A percentile compares a stretch with the other conserved stretches of the same genome.
These are phyloP conservation scores for Berberis vulgaris DNA, from an alignment of 164 flowering plant species.

Conservation along the genomic window DNA sequence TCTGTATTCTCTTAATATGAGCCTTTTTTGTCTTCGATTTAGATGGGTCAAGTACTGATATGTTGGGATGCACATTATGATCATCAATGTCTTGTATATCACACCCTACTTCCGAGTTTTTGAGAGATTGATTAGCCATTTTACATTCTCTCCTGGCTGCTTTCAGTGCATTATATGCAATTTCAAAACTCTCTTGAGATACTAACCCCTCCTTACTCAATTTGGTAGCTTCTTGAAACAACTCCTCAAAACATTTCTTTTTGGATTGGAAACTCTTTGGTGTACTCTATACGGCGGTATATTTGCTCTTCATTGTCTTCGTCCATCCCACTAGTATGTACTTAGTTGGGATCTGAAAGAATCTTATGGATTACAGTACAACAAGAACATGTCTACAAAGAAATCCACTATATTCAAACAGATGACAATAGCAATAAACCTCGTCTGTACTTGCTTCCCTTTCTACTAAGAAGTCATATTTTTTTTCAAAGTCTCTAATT, in stretches of 20 bases:
- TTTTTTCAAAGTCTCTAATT: too few relatives aligned
- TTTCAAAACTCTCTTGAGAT: conserved; percentile 7
- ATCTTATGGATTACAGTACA: conserved; percentile 21
- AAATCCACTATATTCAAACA: conserved; percentile 8
- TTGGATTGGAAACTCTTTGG: neutral
- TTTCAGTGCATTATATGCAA: neutral
- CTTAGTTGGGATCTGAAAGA: conserved; percentile 3
- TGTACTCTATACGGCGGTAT: neutral
- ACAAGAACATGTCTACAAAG: conserved; percentile 11
- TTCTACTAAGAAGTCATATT: too few relatives aligned
- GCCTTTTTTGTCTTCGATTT: too few relatives aligned
- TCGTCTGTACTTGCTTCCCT: neutral
- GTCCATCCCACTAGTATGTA: conserved; percentile 5
- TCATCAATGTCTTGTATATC: too few relatives aligned
- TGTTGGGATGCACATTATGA: too few relatives aligned
- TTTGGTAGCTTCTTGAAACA: conserved; percentile 3
- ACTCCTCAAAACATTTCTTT: neutral
- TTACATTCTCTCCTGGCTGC: too few relatives aligned
- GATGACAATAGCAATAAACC: conserved; percentile 6
- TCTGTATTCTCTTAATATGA: too few relatives aligned
- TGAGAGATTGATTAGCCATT: too few relatives aligned
- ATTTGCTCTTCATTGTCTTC: neutral
- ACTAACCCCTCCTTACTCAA: neutral
- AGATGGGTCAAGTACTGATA: too few relatives aligned
- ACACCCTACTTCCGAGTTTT: too few relatives aligned